These are phyloP conservation scores for Coniochaeta ligniaria DNA, from an alignment of 2,329 filamentous ascomycete species.

Conservation along the genomic window DNA sequence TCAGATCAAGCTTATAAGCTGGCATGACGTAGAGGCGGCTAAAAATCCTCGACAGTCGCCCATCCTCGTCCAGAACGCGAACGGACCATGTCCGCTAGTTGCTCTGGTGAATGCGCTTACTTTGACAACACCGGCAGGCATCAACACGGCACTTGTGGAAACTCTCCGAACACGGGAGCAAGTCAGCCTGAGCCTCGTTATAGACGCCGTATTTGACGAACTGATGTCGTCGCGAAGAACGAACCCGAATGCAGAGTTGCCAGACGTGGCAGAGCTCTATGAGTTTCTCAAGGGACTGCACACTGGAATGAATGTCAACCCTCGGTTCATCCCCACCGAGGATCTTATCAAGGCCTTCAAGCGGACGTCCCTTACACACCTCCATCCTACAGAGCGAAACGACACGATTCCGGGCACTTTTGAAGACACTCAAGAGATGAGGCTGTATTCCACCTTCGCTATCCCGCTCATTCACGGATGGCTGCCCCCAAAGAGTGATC, in stretches of 20 bases:
- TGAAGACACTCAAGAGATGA: slow-evolving; percentile 80
- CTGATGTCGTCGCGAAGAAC: slow-evolving; percentile 71
- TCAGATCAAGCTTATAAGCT: slow-evolving; percentile 84
- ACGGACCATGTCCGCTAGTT: slow-evolving; percentile 88
- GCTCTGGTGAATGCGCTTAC: slow-evolving; percentile 90
- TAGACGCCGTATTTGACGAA: slow-evolving; percentile 90
- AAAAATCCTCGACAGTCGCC: slow-evolving; percentile 70
- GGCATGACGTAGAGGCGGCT: slow-evolving; percentile 59
- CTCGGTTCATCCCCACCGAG: slow-evolving; percentile 64
- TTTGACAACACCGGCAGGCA: slow-evolving; percentile 65
- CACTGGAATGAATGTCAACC: slow-evolving; percentile 98
- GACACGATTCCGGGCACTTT: slow-evolving; percentile 63
- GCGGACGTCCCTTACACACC: slow-evolving; percentile 44
- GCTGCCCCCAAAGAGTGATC: slow-evolving; percentile 64
- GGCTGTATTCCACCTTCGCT: slow-evolving; percentile 82
- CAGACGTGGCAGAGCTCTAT: slow-evolving; percentile 84
- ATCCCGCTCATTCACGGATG: slow-evolving; percentile 90
- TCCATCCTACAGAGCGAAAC: slow-evolving; percentile 42
- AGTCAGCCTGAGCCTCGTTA: slow-evolving; percentile 74
- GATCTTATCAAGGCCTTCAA: slow-evolving; percentile 39
- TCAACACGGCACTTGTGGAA: slow-evolving; percentile 66
- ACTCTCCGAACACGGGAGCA: slow-evolving; percentile 75
- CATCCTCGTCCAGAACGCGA: slow-evolving; percentile 85
- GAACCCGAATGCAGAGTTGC: slow-evolving; percentile 56
- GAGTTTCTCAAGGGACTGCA: slow-evolving; percentile 81